These are phyloP conservation scores for Tubosaeta sp. DNA, from an alignment of 768 basidiomycete species.

Conservation along the genomic window DNA sequence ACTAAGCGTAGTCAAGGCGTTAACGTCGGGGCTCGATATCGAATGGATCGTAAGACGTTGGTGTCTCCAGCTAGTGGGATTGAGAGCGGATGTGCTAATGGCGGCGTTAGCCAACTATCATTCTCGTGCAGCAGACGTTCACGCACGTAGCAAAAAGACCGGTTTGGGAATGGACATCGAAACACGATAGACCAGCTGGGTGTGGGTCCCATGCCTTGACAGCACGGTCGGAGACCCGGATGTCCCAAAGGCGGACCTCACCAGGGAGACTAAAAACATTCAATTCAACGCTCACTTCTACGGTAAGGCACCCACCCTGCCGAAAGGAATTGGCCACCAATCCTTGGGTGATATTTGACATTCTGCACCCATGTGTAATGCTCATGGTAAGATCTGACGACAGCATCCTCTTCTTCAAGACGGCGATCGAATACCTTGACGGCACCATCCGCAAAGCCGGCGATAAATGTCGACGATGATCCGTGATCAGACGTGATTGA, in stretches of 20 bases:
- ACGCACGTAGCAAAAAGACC: slow-evolving; percentile 84
- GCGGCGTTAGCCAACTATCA: slow-evolving; percentile 4
- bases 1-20: slow-evolving; percentile 39
- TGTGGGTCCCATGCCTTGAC: slow-evolving; percentile 61
- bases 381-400: slow-evolving; percentile 70
- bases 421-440: slow-evolving; percentile 91
- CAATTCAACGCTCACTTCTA: neutral
- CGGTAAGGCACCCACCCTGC: slow-evolving; percentile 58
- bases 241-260: slow-evolving; percentile 88
- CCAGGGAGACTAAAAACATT: slow-evolving; percentile 69
- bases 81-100: slow-evolving; percentile 56
- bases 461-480: slow-evolving; percentile 74
- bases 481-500: slow-evolving; percentile 75
- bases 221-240: slow-evolving; percentile 59
- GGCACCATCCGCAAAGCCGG: slow-evolving; percentile 89
- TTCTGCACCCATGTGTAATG: slow-evolving; percentile 91
- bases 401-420: slow-evolving; percentile 75
- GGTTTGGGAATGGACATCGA: slow-evolving; percentile 82
- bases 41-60: slow-evolving; percentile 63
- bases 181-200: slow-evolving; percentile 69
- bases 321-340: slow-evolving; percentile 69
- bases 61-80: slow-evolving; percentile 56
- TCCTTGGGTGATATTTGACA: slow-evolving; percentile 75
- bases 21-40: slow-evolving; percentile 35
- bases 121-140: neutral